Base-by-base conservation (phyloP, 2,329 filamentous ascomycete species). In the Sporothrix pseudoabietina region DNA sequence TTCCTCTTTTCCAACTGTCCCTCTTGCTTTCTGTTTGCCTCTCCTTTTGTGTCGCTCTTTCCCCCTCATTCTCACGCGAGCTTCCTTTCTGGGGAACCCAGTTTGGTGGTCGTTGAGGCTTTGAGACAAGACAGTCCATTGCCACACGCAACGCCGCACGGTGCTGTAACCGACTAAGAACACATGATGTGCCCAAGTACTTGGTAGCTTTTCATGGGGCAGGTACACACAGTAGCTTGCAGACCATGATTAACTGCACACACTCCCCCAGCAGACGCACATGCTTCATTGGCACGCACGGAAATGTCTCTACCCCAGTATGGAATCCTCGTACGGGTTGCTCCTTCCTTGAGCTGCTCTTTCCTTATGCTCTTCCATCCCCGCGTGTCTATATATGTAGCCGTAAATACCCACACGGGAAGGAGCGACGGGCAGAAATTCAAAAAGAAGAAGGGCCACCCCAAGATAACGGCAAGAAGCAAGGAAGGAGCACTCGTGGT, bases 381-480 rank as follows among this genome's bases (percentile, higher is more conserved):
- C 65, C 22, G 65, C 65, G 44, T 32, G 44, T 68, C 65, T 68
- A 68, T 68, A 52, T 68, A 68, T 49, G 41, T 65, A 47, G 44
- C 7, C 41, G 65, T 52, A 52, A 49, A 52, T 52, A 68, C 65
- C 65, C 65, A 52, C 65, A 26, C 44, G 44, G 65, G 44, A 68
- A 68, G 65, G 65, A 68, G 65, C 41, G 65, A 52, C 16, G 65
- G 65, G 44, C 9, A 35, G 44, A 22, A 32, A 35, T 19, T 47
- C 22, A 52, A 52, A 68, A 35, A 35, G 7, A 47, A 47, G 19
- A 35, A 68, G 26, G 26, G 30, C 0, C 8, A 68, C 22, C 65
- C 12, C 41, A 30, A 35, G 14, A 41, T 30, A 44, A 30, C 19
- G 22, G 14, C 9, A 8, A 14, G n/a, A 66, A 3, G 26, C 9